These are phyloP conservation scores for Diaporthe velutina DNA, from an alignment of 2,329 filamentous ascomycete species.

Conservation along the genomic window DNA sequence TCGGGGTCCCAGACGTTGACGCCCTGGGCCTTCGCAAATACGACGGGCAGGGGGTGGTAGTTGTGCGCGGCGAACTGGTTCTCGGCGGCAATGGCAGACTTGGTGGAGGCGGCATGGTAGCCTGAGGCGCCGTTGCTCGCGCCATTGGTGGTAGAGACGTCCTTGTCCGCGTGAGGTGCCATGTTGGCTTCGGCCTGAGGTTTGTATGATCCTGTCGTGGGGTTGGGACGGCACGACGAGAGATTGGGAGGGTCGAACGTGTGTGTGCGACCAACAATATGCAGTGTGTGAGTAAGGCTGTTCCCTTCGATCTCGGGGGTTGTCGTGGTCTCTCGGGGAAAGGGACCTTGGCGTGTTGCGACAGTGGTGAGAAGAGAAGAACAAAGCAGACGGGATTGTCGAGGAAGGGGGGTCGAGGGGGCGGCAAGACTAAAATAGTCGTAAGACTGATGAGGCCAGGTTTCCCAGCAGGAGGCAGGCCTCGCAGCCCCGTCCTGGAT, in stretches of 20 bases:
- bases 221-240: neutral
- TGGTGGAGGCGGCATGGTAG: conserved; percentile 83
- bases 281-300: neutral
- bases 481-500: conserved; percentile 43
- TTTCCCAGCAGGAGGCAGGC: conserved; percentile 18
- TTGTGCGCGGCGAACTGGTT: conserved; percentile 94
- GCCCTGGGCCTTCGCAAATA: conserved; percentile 88
- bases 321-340: conserved; percentile 8
- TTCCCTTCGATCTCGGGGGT: neutral
- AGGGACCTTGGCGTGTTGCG: conserved; percentile 11
- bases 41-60: conserved; percentile 96
- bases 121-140: conserved; percentile 51
- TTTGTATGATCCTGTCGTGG: conserved; percentile 38
- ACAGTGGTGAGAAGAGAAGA: neutral
- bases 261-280: neutral
- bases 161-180: conserved; percentile 68
- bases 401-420: conserved; percentile 1
- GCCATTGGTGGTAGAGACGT: conserved; percentile 54
- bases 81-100: conserved; percentile 84
- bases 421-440: conserved; percentile 35
- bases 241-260: neutral
- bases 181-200: conserved; percentile 53
- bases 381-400: conserved; percentile 6
- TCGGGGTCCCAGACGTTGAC: conserved; percentile 97
- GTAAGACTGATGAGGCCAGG: conserved; percentile 13